phyloP scores from a whole-genome alignment of 768 basidiomycete species.

The Macrolepiota albuminosa region DNA sequence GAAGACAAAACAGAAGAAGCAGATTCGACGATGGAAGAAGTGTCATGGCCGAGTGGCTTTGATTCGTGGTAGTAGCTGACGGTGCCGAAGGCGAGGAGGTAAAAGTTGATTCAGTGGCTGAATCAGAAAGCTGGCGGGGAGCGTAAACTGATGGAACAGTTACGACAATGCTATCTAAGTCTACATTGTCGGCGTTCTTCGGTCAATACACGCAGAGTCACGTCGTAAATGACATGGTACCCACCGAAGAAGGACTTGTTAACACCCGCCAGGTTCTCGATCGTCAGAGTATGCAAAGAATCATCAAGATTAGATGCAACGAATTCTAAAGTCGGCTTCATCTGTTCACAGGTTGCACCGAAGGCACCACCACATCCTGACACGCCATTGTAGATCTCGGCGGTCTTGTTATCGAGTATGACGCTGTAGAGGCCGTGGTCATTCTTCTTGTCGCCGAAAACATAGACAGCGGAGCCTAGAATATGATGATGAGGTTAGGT shows the following conservation, averaged over 20 bases:
- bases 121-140: constrained; percentile 24
- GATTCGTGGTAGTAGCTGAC: background rate
- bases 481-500: background rate
- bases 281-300: constrained; percentile 31
- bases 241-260: constrained; percentile 41
- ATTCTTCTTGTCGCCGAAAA: constrained; percentile 46
- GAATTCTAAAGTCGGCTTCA: constrained; percentile 36
- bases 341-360: constrained; percentile 41
- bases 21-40: background rate
- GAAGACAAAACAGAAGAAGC: constrained; percentile 3
- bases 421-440: constrained; percentile 43
- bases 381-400: constrained; percentile 31
- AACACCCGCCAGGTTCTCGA: constrained; percentile 37
- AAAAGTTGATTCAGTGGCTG: background rate
- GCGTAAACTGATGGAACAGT: constrained; percentile 37
- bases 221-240: background rate
- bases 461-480: constrained; percentile 38
- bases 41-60: background rate
- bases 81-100: constrained; percentile 1
- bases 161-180: constrained; percentile 41
- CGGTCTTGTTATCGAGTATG: constrained; percentile 29
- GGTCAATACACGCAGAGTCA: background rate
- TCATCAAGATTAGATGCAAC: constrained; percentile 37
- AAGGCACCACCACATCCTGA: constrained; percentile 45
- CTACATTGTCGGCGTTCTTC: constrained; percentile 15